Evolutionary conservation across 2,329 filamentous ascomycete genomes (phyloP).

Genomic region (Penicillium sp.): DNA sequence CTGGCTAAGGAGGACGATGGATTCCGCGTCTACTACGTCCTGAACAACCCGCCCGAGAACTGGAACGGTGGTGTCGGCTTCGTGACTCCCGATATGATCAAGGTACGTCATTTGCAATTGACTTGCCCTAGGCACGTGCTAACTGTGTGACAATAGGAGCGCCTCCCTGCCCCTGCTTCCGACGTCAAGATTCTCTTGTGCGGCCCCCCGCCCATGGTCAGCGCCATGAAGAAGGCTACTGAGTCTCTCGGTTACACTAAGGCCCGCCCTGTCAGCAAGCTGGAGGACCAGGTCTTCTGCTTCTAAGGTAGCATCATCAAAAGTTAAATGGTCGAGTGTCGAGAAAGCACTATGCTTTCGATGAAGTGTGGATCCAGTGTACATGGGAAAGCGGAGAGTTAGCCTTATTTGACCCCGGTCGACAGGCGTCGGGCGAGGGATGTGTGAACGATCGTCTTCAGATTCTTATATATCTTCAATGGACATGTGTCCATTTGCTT

Average conservation of each 20-base stretch:
- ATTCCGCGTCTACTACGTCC: constrained; percentile 87
- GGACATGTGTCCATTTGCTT: background rate
- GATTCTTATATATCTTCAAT: constrained; percentile 2
- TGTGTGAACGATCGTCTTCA: background rate
- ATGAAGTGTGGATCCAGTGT: background rate
- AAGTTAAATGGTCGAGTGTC: background rate
- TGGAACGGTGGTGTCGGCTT: constrained; percentile 94
- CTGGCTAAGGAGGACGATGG: constrained; percentile 70
- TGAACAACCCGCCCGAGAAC: constrained; percentile 88
- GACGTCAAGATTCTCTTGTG: constrained; percentile 95
- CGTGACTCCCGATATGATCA: constrained; percentile 93
- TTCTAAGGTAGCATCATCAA: constrained; percentile 56
- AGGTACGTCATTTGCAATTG: constrained; percentile 49
- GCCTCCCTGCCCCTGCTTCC: constrained; percentile 70
- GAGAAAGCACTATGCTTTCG: background rate
- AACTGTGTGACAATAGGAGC: constrained; percentile 32
- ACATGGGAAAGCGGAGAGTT: background rate
- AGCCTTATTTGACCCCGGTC: background rate
- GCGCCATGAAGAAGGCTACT: constrained; percentile 92
- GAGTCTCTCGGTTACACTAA: constrained; percentile 87
- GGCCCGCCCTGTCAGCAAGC: constrained; percentile 91
- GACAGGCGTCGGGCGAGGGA: background rate
- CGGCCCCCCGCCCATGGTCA: constrained; percentile 93
- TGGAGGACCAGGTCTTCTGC: constrained; percentile 95
- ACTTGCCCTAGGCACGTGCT: constrained; percentile 12